Base-by-base conservation (phyloP, 2,329 filamentous ascomycete species). In the Amesomyces nigricolor region DNA sequence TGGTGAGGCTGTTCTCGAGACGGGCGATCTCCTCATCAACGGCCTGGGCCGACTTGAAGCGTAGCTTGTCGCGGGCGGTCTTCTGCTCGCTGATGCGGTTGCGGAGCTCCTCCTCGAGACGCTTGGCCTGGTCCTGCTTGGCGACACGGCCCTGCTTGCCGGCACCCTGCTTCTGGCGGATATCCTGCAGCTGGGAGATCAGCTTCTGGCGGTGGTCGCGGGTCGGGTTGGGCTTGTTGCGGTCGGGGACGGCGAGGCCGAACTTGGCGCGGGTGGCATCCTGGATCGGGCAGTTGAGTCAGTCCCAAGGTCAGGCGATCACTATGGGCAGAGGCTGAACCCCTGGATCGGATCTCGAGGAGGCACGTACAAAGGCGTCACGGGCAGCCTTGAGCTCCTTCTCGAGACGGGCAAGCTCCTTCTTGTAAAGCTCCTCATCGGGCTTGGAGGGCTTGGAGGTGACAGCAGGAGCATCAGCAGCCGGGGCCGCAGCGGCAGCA, bases 41-140 rank as follows among this genome's bases (percentile, higher is more conserved):
- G 61, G 97, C 94, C 56, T 96, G 91, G 53, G 83, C 82, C 64
- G 78, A 90, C 82, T 94, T 96, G 83, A 87, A 97, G 51, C 83
- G 77, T 58, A 95, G 80, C 71, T 90, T 88, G 73, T 83, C 81
- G 66, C 88, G 87, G 61, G 89, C 88, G 54, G 79, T 81, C 81
- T 96, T 97, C 71, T 95, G 89, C 75, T 96, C 91, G 63, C 81
- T 77, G 63, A 95, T 86, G 63, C 89, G 86, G 66, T 85, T 84
- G 76, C 92, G 92, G 67, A 99, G 78, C 70, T 91, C 88, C 69
- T 91, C 87, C 65, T 97, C 91, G 58, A 96, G 83, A 64, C 86
- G 85, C 81, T 94, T 95, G 76, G 96, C 88, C 75, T 95, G 89
- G 67, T 96, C 91, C 66, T 89, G 81, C 71, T 91, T 86, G 68